Conservation (phyloP, 2,329 filamentous ascomycete species). For the Calycina herbarum region DNA sequence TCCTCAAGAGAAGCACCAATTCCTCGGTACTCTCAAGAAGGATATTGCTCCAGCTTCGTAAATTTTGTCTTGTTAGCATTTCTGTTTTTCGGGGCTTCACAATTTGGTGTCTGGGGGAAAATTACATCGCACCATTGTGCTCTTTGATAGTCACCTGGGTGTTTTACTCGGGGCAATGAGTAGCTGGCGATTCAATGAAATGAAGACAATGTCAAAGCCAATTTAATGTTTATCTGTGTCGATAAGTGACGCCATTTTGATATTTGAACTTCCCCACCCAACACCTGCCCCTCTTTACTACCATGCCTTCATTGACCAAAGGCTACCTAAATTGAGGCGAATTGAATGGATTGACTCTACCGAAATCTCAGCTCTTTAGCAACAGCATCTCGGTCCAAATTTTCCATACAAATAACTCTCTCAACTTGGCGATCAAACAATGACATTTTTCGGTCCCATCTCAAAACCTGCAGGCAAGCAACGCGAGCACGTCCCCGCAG, state of each 20-base stretch:
- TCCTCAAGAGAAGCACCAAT: constrained; percentile 94
- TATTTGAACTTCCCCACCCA: not conserved
- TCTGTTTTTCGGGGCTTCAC: constrained; percentile 30
- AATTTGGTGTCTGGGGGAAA: constrained; percentile 32
- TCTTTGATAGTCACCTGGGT: constrained; percentile 27
- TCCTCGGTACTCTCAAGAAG: constrained; percentile 99
- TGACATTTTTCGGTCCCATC: not conserved
- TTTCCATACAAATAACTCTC: not conserved
- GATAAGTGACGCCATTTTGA: not conserved
- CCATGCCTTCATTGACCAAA: too few relatives aligned
- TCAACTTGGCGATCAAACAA: not conserved
- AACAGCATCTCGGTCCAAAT: not conserved
- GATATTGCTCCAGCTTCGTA: constrained; percentile 65
- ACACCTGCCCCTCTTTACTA: too few relatives aligned
- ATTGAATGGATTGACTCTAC: too few relatives aligned
- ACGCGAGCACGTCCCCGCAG: constrained; percentile 22
- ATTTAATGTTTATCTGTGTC: not conserved
- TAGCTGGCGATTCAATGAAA: constrained; percentile 33
- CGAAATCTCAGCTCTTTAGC: not conserved
- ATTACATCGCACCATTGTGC: constrained; percentile 32
- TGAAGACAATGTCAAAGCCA: constrained; percentile 29
- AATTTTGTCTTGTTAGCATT: constrained; percentile 40
- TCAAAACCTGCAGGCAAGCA: not conserved
- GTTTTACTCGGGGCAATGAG: constrained; percentile 26
- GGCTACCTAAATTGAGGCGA: too few relatives aligned